These are phyloP conservation scores for Tolypocladium inflatum DNA, from an alignment of 2,329 filamentous ascomycete species.

Conservation along the genomic window DNA sequence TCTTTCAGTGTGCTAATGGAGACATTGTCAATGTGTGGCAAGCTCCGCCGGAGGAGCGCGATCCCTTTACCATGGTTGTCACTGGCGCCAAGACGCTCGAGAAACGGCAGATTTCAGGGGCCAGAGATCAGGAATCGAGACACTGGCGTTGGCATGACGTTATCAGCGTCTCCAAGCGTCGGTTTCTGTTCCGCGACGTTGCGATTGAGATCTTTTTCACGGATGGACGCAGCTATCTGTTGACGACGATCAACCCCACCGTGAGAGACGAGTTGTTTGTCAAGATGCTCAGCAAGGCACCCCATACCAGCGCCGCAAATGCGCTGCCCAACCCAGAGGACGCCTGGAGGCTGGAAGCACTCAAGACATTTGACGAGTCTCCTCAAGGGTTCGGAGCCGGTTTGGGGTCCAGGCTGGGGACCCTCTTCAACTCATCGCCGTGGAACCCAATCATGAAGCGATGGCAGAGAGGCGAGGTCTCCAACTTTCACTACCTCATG, in stretches of 20 bases:
- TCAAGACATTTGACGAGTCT: constrained; percentile 55
- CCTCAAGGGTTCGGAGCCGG: constrained; percentile 62
- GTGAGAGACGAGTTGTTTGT: constrained; percentile 72
- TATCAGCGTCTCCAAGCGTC: constrained; percentile 89
- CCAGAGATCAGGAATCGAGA: constrained; percentile 66
- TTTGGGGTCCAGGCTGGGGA: constrained; percentile 83
- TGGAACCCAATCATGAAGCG: constrained; percentile 78
- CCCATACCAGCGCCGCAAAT: constrained; percentile 64
- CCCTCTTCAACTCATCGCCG: constrained; percentile 75
- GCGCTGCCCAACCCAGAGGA: constrained; percentile 72
- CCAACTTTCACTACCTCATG: constrained; percentile 99
- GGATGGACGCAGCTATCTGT: constrained; percentile 86
- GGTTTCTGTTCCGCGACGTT: constrained; percentile 91
- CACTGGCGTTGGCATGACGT: constrained; percentile 93
- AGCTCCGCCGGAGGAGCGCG: constrained; percentile 82
- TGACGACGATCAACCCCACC: constrained; percentile 69
- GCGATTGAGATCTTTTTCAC: constrained; percentile 97
- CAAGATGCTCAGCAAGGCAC: constrained; percentile 68
- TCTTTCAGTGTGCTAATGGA: constrained; percentile 88
- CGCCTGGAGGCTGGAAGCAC: constrained; percentile 80
- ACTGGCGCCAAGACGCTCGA: constrained; percentile 52
- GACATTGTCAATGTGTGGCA: constrained; percentile 97
- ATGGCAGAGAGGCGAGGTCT: constrained; percentile 92
- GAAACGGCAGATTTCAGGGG: constrained; percentile 48
- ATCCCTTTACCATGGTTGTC: constrained; percentile 92